Evolutionary conservation across 768 basidiomycete species (phyloP).

Genomic region (Tylopilus intermedius): DNA sequence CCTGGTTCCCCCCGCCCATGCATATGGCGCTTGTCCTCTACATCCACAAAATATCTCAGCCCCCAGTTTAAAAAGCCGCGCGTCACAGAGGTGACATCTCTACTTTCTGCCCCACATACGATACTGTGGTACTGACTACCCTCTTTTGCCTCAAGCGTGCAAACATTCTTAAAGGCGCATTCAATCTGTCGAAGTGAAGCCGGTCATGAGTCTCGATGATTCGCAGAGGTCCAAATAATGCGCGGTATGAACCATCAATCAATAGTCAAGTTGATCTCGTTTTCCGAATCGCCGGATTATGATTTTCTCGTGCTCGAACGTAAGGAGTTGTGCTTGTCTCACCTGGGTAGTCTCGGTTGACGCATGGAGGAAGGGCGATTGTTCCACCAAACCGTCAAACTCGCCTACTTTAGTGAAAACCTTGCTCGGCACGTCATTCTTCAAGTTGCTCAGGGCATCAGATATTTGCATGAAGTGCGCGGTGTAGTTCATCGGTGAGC

Average conservation of each 20-base stretch:
- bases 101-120: slow-evolving; percentile 18
- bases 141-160: slow-evolving; percentile 52
- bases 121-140: slow-evolving; percentile 16
- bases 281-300: slow-evolving; percentile 87
- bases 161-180: slow-evolving; percentile 88
- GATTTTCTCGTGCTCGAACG: slow-evolving; percentile 93
- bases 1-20: slow-evolving; percentile 13
- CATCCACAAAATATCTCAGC: slow-evolving; percentile 71
- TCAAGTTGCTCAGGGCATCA: slow-evolving; percentile 91
- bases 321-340: slow-evolving; percentile 35
- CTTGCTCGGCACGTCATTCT: slow-evolving; percentile 96
- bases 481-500: slow-evolving; percentile 89
- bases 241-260: slow-evolving; percentile 88
- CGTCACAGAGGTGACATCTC: slow-evolving; percentile 82
- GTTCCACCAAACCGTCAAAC: slow-evolving; percentile 98
- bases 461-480: slow-evolving; percentile 94
- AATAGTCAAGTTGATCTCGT: slow-evolving; percentile 86
- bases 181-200: neutral
- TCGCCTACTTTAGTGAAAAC: slow-evolving; percentile 97
- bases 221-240: slow-evolving; percentile 97
- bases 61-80: slow-evolving; percentile 94
- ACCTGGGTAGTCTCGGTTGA: slow-evolving; percentile 7
- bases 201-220: slow-evolving; percentile 1
- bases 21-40: slow-evolving; percentile 6
- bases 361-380: slow-evolving; percentile 90